Conservation (phyloP, 2,329 filamentous ascomycete species). For the Hypoxylon sp. region DNA sequence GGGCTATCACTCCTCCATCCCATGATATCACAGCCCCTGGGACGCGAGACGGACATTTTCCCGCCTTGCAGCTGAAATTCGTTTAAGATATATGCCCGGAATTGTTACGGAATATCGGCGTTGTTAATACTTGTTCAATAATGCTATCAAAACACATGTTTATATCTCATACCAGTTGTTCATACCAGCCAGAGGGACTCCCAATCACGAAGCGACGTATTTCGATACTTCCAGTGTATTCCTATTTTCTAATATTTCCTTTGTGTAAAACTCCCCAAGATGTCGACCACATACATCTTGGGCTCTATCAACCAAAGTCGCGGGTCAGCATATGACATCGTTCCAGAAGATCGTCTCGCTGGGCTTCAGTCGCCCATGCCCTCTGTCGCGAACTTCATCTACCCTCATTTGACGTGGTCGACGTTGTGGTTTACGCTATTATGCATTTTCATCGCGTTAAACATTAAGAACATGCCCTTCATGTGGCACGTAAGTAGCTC, state of each 20-base stretch:
- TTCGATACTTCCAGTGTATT: constrained; percentile 3
- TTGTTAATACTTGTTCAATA: constrained; percentile 19
- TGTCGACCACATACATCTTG: constrained; percentile 47
- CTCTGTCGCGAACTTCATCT: constrained; percentile 33
- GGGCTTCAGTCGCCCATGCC: constrained; percentile 30
- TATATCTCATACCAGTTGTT: constrained; percentile 28
- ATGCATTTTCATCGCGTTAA: constrained; percentile 62
- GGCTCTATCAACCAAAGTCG: constrained; percentile 48
- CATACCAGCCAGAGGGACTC: constrained; percentile 17
- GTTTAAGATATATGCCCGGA: constrained; percentile 30
- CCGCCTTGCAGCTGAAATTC: constrained; percentile 19
- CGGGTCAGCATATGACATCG: constrained; percentile 39
- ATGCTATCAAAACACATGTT: constrained; percentile 22
- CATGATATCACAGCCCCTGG: constrained; percentile 29
- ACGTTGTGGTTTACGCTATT: constrained; percentile 53
- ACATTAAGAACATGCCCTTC: constrained; percentile 72
- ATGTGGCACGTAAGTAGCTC: constrained; percentile 71
- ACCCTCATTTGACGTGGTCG: constrained; percentile 47
- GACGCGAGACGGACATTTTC: constrained; percentile 11
- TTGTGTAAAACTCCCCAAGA: constrained; percentile 30
- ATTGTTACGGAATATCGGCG: constrained; percentile 26
- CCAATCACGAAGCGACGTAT: not conserved
- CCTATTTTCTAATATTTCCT: constrained; percentile 11
- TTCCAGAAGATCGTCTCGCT: constrained; percentile 32
- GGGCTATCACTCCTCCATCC: constrained; percentile 15